Percentiles rank a stretch among this genome's conserved stretches.
phyloP scores from a whole-genome alignment of 495 filamentous ascomycete genomes.

The Delitschia confertaspora region DNA sequence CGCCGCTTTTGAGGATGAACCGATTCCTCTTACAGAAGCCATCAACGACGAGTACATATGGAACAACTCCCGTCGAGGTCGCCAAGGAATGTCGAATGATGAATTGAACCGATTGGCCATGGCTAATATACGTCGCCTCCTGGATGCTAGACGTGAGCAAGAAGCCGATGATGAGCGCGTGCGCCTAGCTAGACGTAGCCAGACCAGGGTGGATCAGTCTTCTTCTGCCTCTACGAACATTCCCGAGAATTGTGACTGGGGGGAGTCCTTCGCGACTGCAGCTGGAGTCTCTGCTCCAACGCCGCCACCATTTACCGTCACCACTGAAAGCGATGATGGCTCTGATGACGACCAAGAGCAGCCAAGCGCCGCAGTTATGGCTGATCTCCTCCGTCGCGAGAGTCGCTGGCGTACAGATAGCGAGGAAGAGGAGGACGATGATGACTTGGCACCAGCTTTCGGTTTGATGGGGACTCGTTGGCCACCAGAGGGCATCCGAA shows the following conservation, averaged over 20 bases:
- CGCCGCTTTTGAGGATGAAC: constrained; percentile 11
- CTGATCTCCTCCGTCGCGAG: constrained; percentile 32
- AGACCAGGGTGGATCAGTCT: no score
- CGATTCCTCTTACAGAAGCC: constrained; percentile 29
- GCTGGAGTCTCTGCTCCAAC: constrained; percentile 21
- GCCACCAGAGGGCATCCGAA: constrained; percentile 5
- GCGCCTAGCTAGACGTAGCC: no score
- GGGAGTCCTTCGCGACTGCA: constrained; percentile 8
- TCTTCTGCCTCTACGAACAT: neutral
- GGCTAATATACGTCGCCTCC: no score
- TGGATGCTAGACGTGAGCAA: no score
- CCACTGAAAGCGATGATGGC: constrained; percentile 43
- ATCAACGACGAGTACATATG: constrained; percentile 27
- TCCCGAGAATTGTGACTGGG: constrained; percentile 17
- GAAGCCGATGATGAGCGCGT: no score
- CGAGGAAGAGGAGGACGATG: constrained; percentile 28
- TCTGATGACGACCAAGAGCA: constrained; percentile 38
- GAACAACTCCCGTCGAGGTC: constrained; percentile 14
- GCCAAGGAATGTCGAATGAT: no score
- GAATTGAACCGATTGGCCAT: no score
- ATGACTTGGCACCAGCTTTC: no score
- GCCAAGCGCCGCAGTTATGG: constrained; percentile 30
- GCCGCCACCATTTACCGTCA: constrained; percentile 40
- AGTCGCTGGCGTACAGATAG: constrained; percentile 23
- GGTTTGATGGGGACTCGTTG: constrained; percentile 1